Evolutionary conservation across 805 yeast species (phyloP), one percentile per base, ranked within the genome.

Genomic region (Starmerella scarabaei): DNA sequence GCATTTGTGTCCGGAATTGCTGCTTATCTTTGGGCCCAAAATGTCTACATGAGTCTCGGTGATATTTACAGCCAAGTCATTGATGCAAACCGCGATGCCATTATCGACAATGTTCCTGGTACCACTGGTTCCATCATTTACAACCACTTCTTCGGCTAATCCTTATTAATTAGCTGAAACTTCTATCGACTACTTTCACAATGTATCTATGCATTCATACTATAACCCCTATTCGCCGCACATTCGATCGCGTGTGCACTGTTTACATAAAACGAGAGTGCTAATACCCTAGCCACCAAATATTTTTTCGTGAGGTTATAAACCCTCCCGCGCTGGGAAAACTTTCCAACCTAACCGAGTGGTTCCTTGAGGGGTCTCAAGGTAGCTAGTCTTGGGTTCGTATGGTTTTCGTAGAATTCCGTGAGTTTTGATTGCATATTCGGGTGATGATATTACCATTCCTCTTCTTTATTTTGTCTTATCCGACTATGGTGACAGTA

Each of bases 1-100:
- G 95, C 96, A 30, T 93, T 85, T 55, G 86, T 83, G 52, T 77
- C 84, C 44, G 97, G 97, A 53, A 68, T 86, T 57, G 73, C 85
- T 53, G 74, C 94, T 4, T 86, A 86, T 67, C 84, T 73, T 62
- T 53, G 57, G 60, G 58, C 56, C 1, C 51, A 54, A 49, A 50
- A 43, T 21, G 37, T 48, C 16, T 15, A 14, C 9, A 16, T 43
- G 21, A 21, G 36, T 9, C 20, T 38, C 21, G 23, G 8, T 7
- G 44, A 47, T 16, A 19, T 47, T 24, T 24, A n/a, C n/a, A 4
- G n/a, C 5, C 26, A 32, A 2, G 23, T 44, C n/a, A 35, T 35
- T 4, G 29, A 7, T 14, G 45, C 38, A 5, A 38, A 38, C 31
- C 31, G 35, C 18, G 31, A 34, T 15, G 45, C 39, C 1, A 36